Evolutionary conservation across 768 basidiomycete genomes (phyloP), one percentile per base, ranked within the genome.

Genomic region (Hypsizygus marmoreus): DNA sequence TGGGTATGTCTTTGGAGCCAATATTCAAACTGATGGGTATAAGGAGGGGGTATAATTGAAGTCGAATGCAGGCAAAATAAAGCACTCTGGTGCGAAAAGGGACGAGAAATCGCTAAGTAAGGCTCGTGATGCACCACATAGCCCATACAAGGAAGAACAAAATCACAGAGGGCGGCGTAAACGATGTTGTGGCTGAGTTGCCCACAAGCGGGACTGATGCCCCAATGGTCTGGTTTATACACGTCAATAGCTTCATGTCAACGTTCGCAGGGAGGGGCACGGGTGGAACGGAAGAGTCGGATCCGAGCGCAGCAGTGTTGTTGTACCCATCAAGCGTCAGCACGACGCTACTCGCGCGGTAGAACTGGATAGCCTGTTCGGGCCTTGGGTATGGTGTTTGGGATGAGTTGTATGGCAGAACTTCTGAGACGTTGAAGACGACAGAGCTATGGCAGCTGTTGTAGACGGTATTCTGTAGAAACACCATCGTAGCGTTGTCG

Each of bases 271-370:
- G 39, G 2, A 47, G 17, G 12, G 46, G 40, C 4, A 34, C 26
- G 14, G 46, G 46, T 17, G 39, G 31, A 20, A 32, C 39, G 2
- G 46, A 34, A 26, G 31, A 29, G 32, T 47, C 19, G 40, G 6
- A 14, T 12, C 61, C 62, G 19, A 77, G 59, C 2, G 70, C 75
- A 9, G 72, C 79, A 0, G 81, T 79, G 49, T 86, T 77, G 54
- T 86, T 85, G 57, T 86, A 86, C 0, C 80, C 80, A 39, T 86
- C 78, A 3, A 86, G 65, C 2, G 80, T 75, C n/a, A 86, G 69
- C 3, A 72, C 77, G 30, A 82, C 71, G 45, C 75, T 82, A 54
- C 80, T 81, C 2, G 81, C 76, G 24, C 85, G 80, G 56, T 82
- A 87, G 59, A 86, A 87, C 46, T 86, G 78, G n/a, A 86, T 56